Evolutionary conservation across 2,329 filamentous ascomycete genomes (phyloP).

Genomic region (Monosporascus sp.): DNA sequence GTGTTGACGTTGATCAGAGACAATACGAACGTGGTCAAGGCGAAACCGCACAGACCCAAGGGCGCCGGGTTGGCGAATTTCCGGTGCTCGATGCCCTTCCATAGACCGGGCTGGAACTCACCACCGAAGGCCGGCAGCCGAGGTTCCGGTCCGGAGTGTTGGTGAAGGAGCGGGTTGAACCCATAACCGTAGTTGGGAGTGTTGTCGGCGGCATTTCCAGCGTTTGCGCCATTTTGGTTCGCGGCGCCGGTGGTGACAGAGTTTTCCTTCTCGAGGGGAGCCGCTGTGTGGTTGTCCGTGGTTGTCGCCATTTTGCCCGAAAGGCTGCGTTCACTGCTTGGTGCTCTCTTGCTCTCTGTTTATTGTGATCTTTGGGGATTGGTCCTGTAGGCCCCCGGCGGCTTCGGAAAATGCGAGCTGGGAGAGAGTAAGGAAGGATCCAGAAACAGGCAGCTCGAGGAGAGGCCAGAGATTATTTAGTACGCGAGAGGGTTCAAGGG

Average conservation of each 20-base stretch:
- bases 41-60: constrained; percentile 72
- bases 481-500: background rate
- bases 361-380: background rate
- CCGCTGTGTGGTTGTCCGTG: constrained; percentile 9
- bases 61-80: constrained; percentile 78
- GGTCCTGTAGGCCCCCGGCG: background rate
- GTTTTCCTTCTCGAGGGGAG: constrained; percentile 18
- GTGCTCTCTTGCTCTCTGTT: background rate
- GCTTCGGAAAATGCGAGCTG: background rate
- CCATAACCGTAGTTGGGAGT: constrained; percentile 29
- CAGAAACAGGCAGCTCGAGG: background rate
- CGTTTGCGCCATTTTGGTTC: background rate
- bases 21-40: constrained; percentile 77
- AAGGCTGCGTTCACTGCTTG: background rate
- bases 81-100: constrained; percentile 59
- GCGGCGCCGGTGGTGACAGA: constrained; percentile 10
- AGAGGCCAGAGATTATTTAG: background rate
- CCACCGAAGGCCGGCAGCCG: constrained; percentile 61
- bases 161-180: constrained; percentile 35
- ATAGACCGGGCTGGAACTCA: constrained; percentile 66
- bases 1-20: constrained; percentile 68
- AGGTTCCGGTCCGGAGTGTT: constrained; percentile 28
- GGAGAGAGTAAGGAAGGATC: background rate
- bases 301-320: constrained; percentile 13
- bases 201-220: constrained; percentile 13